A percentile compares a stretch with the other conserved stretches of the same genome.
Evolutionary conservation across 2,329 filamentous ascomycete genomes (phyloP).

Genomic region (Cytospora piceicola): DNA sequence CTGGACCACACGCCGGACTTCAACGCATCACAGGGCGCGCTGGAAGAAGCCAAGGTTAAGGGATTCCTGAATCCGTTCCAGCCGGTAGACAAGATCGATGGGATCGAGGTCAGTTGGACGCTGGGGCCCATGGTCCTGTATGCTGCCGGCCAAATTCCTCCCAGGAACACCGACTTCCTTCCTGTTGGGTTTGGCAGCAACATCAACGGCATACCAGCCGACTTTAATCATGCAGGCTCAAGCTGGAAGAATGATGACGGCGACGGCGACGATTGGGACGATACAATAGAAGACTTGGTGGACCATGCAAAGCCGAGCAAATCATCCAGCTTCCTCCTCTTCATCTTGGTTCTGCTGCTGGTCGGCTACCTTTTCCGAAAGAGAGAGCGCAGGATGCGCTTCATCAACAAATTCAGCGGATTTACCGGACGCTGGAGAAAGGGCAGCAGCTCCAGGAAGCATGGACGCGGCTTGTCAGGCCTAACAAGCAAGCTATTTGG

Average conservation of each 20-base stretch:
- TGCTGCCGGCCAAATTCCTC: slow-evolving; percentile 83
- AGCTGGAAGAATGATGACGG: slow-evolving; percentile 50
- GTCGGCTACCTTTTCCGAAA: slow-evolving; percentile 77
- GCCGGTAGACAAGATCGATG: slow-evolving; percentile 88
- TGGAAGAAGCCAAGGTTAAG: slow-evolving; percentile 71
- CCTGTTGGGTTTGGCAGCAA: slow-evolving; percentile 96
- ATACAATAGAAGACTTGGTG: slow-evolving; percentile 62
- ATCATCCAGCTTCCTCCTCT: slow-evolving; percentile 75
- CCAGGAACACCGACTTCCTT: slow-evolving; percentile 60
- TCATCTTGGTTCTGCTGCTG: slow-evolving; percentile 72
- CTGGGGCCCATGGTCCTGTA: slow-evolving; percentile 96
- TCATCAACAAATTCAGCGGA: slow-evolving; percentile 58
- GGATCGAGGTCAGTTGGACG: slow-evolving; percentile 95
- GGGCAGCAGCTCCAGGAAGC: slow-evolving; percentile 53
- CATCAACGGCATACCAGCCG: slow-evolving; percentile 64
- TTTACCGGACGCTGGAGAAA: slow-evolving; percentile 46
- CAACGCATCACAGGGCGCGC: slow-evolving; percentile 73
- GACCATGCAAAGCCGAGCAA: slow-evolving; percentile 68
- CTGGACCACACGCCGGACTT: slow-evolving; percentile 64
- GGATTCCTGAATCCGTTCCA: slow-evolving; percentile 86
- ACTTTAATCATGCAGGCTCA: slow-evolving; percentile 84
- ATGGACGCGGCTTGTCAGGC: slow-evolving; percentile 50
- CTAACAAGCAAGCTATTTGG: slow-evolving; percentile 69
- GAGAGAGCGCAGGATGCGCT: slow-evolving; percentile 70
- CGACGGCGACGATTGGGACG: slow-evolving; percentile 58